phyloP scores from a whole-genome alignment of 768 basidiomycete species.

The Wakefieldia striispora region DNA sequence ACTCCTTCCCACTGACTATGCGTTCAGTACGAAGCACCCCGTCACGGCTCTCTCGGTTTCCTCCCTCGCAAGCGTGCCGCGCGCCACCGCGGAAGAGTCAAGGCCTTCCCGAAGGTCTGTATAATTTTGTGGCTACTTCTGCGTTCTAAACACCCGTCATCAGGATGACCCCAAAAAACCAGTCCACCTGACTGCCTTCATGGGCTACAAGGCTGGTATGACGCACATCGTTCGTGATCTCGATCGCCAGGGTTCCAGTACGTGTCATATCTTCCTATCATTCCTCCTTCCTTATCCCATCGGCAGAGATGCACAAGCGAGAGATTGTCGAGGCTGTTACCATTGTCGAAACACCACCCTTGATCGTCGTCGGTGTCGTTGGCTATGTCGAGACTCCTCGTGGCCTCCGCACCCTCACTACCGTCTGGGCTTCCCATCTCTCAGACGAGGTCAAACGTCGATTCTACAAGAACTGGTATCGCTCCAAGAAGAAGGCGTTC shows the following conservation, averaged over 20 bases:
- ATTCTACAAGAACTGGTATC: constrained; percentile 99
- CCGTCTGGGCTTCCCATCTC: constrained; percentile 97
- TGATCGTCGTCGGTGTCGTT: constrained; percentile 96
- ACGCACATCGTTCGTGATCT: constrained; percentile 99
- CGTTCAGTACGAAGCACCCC: constrained; percentile 92
- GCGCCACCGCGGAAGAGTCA: constrained; percentile 98
- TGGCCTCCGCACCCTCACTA: constrained; percentile 97
- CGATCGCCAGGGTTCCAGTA: constrained; percentile 98
- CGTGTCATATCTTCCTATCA: constrained; percentile 34
- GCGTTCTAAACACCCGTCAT: constrained; percentile 5
- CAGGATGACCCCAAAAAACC: constrained; percentile 99
- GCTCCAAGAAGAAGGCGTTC: constrained; percentile 99
- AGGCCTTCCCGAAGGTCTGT: constrained; percentile 96
- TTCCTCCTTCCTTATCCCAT: not conserved
- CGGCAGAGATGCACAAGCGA: constrained; percentile 98
- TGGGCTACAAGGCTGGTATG: constrained; percentile 99
- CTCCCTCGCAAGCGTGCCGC: constrained; percentile 95
- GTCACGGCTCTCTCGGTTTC: constrained; percentile 97
- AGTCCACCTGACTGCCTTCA: constrained; percentile 94
- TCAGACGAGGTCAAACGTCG: constrained; percentile 98
- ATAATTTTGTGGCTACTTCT: not conserved
- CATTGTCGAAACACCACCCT: constrained; percentile 93
- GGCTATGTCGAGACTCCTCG: constrained; percentile 99
- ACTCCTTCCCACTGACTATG: constrained; percentile 16
- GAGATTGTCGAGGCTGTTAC: constrained; percentile 99